Base-by-base conservation (phyloP, 805 yeast genomes). In the Yarrowia keelungensis region DNA sequence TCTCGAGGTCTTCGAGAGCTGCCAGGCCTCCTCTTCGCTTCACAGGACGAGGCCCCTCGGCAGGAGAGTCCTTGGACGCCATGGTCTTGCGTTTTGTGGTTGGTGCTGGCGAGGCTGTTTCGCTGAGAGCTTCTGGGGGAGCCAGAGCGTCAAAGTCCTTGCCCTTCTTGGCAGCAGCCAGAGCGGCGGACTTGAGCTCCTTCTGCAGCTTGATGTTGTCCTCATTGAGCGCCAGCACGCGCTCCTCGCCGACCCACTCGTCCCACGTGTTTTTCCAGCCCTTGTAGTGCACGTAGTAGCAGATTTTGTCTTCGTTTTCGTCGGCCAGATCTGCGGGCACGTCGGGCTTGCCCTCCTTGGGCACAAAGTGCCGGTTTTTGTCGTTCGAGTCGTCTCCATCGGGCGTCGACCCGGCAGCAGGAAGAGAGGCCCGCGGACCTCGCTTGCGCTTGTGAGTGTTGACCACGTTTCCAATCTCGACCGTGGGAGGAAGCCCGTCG, bases 221-320 rank as follows among this genome's bases (percentile, higher is more conserved):
- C 39, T 86, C 88, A 62, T 84, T 89, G 75, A 82, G 82, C 71
- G 86, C 89, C 74, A 91, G 80, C 7, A 94, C 84, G 43, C 98
- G 80, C 47, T 86, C 87, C 8, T 79, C 77, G 0, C 85, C 84
- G 0, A 94, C 94, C 99, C 99, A 94, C 77, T 94, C 99, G 76
- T 94, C 98, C 97, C 97, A 94, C 69, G 92, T 87, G 16, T 88
- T 79, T 75, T 93, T 94, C 99, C 99, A 94, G 2, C 99, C 98
- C 73, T 89, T 89, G 78, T 94, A 94, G 75, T 95, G 99, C 16
- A 94, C 86, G 72, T 82, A 87, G 78, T 87, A 93, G 39, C 87
- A 82, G 22, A 73, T 72, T 49, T 78, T 79, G 19, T 74, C 77
- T 36, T 71, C 72, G 19, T 81, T 69, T 12, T 79, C 82, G 16